A percentile compares a stretch with the other conserved stretches of the same genome.
Evolutionary conservation across 495 filamentous ascomycete genomes (phyloP).

Genomic region (Parathielavia appendiculata): DNA sequence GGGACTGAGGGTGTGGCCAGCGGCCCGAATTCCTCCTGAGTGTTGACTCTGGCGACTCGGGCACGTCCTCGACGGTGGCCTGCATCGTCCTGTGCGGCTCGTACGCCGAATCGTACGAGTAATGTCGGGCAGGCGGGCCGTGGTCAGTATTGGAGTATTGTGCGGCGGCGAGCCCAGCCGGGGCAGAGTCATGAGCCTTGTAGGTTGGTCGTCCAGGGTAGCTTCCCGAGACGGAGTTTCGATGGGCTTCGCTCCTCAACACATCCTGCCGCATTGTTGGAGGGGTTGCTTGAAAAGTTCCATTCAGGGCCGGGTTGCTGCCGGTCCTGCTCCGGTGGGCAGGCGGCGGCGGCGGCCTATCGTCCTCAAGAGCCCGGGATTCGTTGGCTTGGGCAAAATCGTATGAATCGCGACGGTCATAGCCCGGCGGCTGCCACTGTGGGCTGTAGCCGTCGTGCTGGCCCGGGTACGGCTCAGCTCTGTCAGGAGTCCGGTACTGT

Average conservation of each 20-base stretch:
- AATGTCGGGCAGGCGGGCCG: conserved; percentile 38
- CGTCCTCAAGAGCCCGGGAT: conserved; percentile 22
- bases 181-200: conserved; percentile 42
- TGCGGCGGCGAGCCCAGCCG: conserved; percentile 25
- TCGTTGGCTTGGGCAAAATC: conserved; percentile 21
- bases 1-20: conserved; percentile 27
- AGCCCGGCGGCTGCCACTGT: conserved; percentile 19
- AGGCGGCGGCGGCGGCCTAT: conserved; percentile 44
- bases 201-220: conserved; percentile 47
- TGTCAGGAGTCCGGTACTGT: conserved; percentile 33
- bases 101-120: conserved; percentile 47
- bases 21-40: conserved; percentile 43
- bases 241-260: conserved; percentile 44
- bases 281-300: conserved; percentile 31
- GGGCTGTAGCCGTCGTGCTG: conserved; percentile 30
- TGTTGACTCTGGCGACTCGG: conserved; percentile 43
- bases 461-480: conserved; percentile 28
- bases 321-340: conserved; percentile 40
- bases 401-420: conserved; percentile 24
- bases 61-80: conserved; percentile 63
- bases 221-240: conserved; percentile 36
- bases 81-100: conserved; percentile 55
- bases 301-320: conserved; percentile 34
- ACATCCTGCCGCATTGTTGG: conserved; percentile 47
- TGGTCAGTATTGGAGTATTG: conserved; percentile 32